phyloP scores from a whole-genome alignment of 805 yeast species.

The Yarrowia divulgata region DNA sequence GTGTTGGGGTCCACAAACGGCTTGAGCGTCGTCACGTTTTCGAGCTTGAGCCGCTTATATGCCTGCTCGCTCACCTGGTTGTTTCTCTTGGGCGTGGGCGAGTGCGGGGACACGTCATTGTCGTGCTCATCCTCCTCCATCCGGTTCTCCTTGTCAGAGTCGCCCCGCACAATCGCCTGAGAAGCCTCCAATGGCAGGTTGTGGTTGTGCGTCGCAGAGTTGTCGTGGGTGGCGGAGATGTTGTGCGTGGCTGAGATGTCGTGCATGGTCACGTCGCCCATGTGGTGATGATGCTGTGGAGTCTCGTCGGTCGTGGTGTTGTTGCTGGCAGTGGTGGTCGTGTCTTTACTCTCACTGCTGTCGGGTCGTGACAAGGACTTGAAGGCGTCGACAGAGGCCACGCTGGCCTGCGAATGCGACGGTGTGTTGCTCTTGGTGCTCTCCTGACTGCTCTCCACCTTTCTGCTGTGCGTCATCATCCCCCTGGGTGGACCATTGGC shows the following conservation, averaged over 20 bases:
- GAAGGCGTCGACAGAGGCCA: conserved; percentile 26
- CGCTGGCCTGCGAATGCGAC: conserved; percentile 2
- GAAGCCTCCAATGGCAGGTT: conserved; percentile 22
- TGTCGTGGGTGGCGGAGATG: too few species aligned
- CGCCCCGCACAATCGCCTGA: conserved; percentile 14
- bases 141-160: conserved; percentile 31
- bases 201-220: too few species aligned
- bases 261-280: conserved; percentile 28
- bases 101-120: conserved; percentile 5
- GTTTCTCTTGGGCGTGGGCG: conserved; percentile 37
- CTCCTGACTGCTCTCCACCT: conserved; percentile 26
- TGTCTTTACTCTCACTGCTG: conserved; percentile 13
- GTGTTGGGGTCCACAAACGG: conserved; percentile 21
- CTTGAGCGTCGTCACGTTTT: conserved; percentile 22
- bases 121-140: neutral
- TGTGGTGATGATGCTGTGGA: neutral
- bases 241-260: conserved; percentile 10
- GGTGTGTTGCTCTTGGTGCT: neutral
- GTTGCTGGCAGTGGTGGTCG: neutral
- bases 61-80: conserved; percentile 30
- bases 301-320: neutral
- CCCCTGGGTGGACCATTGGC: too few species aligned
- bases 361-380: conserved; percentile 25
- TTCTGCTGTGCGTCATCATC: neutral
- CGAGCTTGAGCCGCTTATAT: conserved; percentile 29